Conservation (phyloP, 192 early-diverging fungal species). For the Rhizophagus clarus region DNA sequence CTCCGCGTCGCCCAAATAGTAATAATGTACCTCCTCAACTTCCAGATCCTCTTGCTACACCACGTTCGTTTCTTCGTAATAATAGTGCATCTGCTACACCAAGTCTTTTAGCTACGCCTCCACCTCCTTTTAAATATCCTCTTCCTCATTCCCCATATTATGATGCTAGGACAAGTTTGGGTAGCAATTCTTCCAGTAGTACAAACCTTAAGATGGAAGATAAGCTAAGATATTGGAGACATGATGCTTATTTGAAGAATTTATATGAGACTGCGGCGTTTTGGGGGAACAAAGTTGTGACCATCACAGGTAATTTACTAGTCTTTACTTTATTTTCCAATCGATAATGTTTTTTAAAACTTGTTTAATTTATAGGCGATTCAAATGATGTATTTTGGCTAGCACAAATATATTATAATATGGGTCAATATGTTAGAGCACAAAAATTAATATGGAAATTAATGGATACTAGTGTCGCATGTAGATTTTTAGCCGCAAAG, state of each 20-base stretch:
- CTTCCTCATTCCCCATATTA: not conserved
- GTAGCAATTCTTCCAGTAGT: not conserved
- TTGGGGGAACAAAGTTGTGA: constrained; percentile 69
- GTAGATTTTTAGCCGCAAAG: constrained; percentile 55
- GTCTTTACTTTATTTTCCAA: not conserved
- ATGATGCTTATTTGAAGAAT: constrained; percentile 55
- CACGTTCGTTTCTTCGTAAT: not conserved
- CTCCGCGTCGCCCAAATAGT: not conserved
- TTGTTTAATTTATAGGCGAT: constrained; percentile 38
- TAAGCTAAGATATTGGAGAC: constrained; percentile 52
- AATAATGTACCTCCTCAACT: not conserved
- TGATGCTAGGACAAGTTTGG: not conserved
- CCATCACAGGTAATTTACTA: constrained; percentile 52
- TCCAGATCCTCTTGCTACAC: not conserved
- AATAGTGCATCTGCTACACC: not conserved
- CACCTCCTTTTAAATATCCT: not conserved
- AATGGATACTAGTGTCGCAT: constrained; percentile 46
- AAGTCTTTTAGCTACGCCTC: not conserved
- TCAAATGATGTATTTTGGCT: constrained; percentile 52
- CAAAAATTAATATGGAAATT: constrained; percentile 49
- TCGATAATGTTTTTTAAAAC: constrained; percentile 9
- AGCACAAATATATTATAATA: constrained; percentile 50
- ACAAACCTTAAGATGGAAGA: constrained; percentile 33
- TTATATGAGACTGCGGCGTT: constrained; percentile 59
- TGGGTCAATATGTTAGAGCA: constrained; percentile 50